Percentiles rank a stretch among this genome's conserved stretches.
Evolutionary conservation across 345 rosid species (phyloP).

Genomic region (Abelmoschus esculentus): DNA sequence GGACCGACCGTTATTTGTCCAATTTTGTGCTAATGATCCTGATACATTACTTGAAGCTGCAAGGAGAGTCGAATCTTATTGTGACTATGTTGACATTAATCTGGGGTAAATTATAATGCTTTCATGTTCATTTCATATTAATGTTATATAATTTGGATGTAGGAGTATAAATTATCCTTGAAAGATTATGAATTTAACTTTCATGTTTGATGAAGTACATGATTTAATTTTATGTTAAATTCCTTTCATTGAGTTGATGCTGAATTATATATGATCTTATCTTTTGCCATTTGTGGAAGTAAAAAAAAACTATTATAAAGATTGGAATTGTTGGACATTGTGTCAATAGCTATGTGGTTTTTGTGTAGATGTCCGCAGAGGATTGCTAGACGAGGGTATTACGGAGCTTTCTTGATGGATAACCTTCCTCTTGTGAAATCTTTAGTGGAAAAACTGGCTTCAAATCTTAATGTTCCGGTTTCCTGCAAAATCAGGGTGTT

Average conservation of each 20-base stretch:
- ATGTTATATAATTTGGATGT: neutral
- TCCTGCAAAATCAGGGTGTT: conserved; percentile 75
- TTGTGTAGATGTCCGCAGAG: conserved; percentile 42
- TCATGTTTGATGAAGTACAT: neutral
- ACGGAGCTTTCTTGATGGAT: conserved; percentile 97
- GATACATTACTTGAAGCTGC: conserved; percentile 73
- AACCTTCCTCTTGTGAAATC: conserved; percentile 81
- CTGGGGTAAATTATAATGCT: conserved; percentile 47
- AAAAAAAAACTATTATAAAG: neutral
- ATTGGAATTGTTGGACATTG: neutral
- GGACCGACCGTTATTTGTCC: conserved; percentile 84
- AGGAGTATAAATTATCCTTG: neutral
- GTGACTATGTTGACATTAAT: conserved; percentile 92
- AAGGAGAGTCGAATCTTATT: conserved; percentile 58
- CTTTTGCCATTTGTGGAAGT: neutral
- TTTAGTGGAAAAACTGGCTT: conserved; percentile 64
- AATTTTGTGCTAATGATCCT: conserved; percentile 95
- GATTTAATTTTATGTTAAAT: neutral
- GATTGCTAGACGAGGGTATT: conserved; percentile 76
- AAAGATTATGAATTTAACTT: neutral
- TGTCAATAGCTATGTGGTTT: neutral
- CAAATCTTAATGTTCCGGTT: conserved; percentile 61
- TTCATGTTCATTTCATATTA: neutral
- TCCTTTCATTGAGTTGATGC: neutral
- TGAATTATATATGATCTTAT: neutral